Evolutionary conservation across 192 early-diverging fungal genomes (phyloP).

Genomic region (Rhizophagus sp.): DNA sequence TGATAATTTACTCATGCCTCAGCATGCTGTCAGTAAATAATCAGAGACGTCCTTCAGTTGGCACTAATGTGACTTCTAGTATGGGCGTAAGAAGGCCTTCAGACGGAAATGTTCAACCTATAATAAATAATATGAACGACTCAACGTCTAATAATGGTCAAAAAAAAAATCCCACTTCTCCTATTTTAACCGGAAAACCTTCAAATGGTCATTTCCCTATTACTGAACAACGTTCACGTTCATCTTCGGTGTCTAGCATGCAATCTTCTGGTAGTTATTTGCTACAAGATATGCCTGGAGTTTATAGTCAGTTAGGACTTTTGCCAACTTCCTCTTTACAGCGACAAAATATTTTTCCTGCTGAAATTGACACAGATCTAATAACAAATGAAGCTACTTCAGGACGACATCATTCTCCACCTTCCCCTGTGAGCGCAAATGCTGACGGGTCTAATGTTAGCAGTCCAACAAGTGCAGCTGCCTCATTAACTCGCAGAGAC

Average conservation of each 20-base stretch:
- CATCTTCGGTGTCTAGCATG: slow-evolving; percentile 21
- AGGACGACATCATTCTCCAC: neutral
- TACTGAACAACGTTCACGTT: slow-evolving; percentile 17
- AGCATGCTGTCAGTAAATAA: slow-evolving; percentile 16
- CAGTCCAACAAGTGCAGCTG: neutral
- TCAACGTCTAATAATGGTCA: neutral
- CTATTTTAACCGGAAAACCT: neutral
- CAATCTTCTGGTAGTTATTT: slow-evolving; percentile 2
- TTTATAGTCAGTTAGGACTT: neutral
- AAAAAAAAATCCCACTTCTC: neutral
- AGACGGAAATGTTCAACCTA: slow-evolving; percentile 4
- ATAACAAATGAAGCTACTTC: neutral
- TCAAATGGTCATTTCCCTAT: slow-evolving; percentile 23
- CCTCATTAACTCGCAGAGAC: slow-evolving; percentile 20
- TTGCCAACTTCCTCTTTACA: neutral
- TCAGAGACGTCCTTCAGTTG: slow-evolving; percentile 12
- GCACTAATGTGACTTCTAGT: neutral
- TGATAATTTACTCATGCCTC: neutral
- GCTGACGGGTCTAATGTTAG: neutral
- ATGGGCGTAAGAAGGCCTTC: slow-evolving; percentile 17
- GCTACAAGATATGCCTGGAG: neutral
- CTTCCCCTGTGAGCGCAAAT: slow-evolving; percentile 19
- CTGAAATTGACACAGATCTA: neutral
- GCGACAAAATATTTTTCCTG: neutral
- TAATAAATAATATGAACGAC: neutral